These are phyloP conservation scores for Sistotremastrum suecicum DNA, from an alignment of 768 basidiomycete species.

Conservation along the genomic window DNA sequence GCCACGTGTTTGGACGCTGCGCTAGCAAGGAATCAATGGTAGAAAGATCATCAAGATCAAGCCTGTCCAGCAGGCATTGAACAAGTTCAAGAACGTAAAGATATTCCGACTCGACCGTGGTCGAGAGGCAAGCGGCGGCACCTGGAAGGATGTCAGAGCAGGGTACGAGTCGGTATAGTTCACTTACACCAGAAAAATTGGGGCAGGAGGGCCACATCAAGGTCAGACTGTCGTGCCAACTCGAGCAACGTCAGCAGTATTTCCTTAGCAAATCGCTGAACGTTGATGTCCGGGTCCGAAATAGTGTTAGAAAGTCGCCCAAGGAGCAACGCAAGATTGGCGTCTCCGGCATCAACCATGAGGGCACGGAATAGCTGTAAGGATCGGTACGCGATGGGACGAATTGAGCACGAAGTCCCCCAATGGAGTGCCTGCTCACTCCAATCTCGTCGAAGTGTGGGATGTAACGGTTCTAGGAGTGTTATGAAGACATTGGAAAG, in stretches of 20 bases:
- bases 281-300: slow-evolving; percentile 57
- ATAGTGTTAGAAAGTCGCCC: slow-evolving; percentile 77
- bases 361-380: slow-evolving; percentile 82
- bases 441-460: slow-evolving; percentile 60
- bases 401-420: slow-evolving; percentile 79
- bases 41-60: slow-evolving; percentile 58
- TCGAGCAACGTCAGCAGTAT: slow-evolving; percentile 64
- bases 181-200: slow-evolving; percentile 69
- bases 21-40: slow-evolving; percentile 55
- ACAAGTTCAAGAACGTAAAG: slow-evolving; percentile 50
- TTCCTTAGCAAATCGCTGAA: slow-evolving; percentile 74
- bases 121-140: slow-evolving; percentile 64
- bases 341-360: slow-evolving; percentile 52
- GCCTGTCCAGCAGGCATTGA: slow-evolving; percentile 44
- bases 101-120: slow-evolving; percentile 74
- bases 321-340: slow-evolving; percentile 64
- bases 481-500: slow-evolving; percentile 53
- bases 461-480: slow-evolving; percentile 55
- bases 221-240: slow-evolving; percentile 38
- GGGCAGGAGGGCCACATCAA: slow-evolving; percentile 51
- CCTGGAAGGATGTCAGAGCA: too few relatives aligned
- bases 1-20: slow-evolving; percentile 62
- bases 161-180: too few relatives aligned
- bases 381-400: slow-evolving; percentile 75
- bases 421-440: slow-evolving; percentile 69